These are phyloP conservation scores for Eucalyptus urophylla DNA, from an alignment of 345 rosid genomes.

Conservation along the genomic window DNA sequence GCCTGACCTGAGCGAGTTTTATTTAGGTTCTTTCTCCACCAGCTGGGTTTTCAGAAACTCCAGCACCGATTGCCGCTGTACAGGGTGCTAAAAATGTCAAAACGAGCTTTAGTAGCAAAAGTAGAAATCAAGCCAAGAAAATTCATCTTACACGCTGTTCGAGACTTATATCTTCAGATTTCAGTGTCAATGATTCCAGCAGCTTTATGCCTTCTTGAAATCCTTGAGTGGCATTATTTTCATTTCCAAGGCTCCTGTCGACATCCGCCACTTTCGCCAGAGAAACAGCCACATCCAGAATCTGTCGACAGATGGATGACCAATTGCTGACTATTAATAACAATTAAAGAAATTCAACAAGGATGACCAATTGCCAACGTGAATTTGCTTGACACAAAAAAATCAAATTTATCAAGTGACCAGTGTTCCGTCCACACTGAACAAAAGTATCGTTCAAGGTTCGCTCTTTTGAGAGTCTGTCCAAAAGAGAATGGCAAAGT, in stretches of 20 bases:
- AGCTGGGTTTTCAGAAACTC: slow-evolving; percentile 73
- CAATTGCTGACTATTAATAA: neutral
- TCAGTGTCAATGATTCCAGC: slow-evolving; percentile 57
- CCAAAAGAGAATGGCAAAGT: neutral
- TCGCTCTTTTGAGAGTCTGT: neutral
- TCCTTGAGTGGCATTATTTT: slow-evolving; percentile 50
- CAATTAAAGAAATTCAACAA: neutral
- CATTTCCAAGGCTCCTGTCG: slow-evolving; percentile 59
- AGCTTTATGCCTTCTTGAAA: slow-evolving; percentile 75
- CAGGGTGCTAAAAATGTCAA: neutral
- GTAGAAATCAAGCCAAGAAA: neutral
- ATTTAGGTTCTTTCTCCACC: slow-evolving; percentile 27
- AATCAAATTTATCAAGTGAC: neutral
- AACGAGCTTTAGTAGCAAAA: neutral
- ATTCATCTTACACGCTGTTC: slow-evolving; percentile 56
- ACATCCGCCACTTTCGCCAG: slow-evolving; percentile 95
- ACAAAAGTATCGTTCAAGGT: neutral
- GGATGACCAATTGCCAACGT: neutral
- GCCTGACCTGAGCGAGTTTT: neutral
- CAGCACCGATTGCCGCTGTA: slow-evolving; percentile 71
- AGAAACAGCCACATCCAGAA: slow-evolving; percentile 47
- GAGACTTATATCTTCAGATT: slow-evolving; percentile 54
- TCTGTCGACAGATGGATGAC: neutral
- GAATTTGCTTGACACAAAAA: neutral
- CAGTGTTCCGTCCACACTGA: neutral